Evolutionary conservation across 2,329 filamentous ascomycete genomes (phyloP).

Genomic region (Pestalotiopsis fici): DNA sequence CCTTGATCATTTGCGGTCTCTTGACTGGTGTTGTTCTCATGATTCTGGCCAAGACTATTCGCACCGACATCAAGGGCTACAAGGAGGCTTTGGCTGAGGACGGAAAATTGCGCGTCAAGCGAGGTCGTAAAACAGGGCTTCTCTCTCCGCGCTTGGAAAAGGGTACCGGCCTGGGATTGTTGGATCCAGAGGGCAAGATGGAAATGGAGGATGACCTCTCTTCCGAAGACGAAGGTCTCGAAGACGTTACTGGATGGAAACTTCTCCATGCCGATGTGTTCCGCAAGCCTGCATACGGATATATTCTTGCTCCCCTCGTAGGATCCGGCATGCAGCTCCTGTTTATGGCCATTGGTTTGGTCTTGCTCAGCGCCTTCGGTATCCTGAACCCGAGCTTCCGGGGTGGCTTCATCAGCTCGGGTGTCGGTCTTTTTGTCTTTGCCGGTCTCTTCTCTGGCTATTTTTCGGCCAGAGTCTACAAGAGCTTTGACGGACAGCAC

Average conservation of each 20-base stretch:
- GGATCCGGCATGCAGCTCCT: conserved; percentile 86
- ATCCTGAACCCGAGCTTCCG: conserved; percentile 84
- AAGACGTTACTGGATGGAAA: conserved; percentile 88
- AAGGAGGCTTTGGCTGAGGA: conserved; percentile 68
- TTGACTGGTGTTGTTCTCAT: conserved; percentile 79
- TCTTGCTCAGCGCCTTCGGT: conserved; percentile 73
- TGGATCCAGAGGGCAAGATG: conserved; percentile 59
- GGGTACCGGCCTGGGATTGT: conserved; percentile 47
- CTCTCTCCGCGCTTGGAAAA: conserved; percentile 54
- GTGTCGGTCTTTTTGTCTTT: conserved; percentile 79
- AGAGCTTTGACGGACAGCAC: conserved; percentile 75
- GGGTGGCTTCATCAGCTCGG: conserved; percentile 86
- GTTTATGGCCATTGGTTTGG: conserved; percentile 75
- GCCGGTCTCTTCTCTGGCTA: conserved; percentile 85
- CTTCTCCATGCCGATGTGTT: conserved; percentile 88
- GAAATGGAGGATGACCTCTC: conserved; percentile 56
- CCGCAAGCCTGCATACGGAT: conserved; percentile 68
- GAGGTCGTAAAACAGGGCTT: conserved; percentile 41
- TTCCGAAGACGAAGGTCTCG: conserved; percentile 71
- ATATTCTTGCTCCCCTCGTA: conserved; percentile 75
- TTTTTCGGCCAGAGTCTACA: conserved; percentile 81
- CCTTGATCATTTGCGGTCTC: conserved; percentile 77
- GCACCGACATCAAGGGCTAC: conserved; percentile 75
- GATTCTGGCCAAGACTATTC: conserved; percentile 77
- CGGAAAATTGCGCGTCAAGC: conserved; percentile 59